Evolutionary conservation across 2,329 filamentous ascomycete species (phyloP).

Genomic region (Hypomyces rosellus): DNA sequence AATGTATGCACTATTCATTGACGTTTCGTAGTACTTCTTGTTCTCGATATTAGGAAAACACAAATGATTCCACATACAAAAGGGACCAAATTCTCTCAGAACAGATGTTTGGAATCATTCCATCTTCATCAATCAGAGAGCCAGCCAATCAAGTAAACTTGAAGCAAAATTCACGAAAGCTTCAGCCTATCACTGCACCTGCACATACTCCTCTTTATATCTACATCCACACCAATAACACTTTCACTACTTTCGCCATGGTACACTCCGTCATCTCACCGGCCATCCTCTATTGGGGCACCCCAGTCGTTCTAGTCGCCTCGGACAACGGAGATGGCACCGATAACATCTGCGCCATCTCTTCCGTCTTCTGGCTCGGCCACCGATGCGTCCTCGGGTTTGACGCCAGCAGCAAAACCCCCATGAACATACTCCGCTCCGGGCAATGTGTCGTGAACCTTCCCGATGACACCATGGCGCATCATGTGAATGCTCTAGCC

Average conservation of each 20-base stretch:
- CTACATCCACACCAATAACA: too few relatives aligned
- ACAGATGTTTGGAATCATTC: too few relatives aligned
- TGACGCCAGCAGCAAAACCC: slow-evolving; percentile 28
- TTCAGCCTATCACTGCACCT: too few relatives aligned
- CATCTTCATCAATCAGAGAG: too few relatives aligned
- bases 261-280: slow-evolving; percentile 25
- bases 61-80: too few relatives aligned
- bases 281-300: slow-evolving; percentile 36
- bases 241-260: not conserved
- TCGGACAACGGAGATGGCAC: slow-evolving; percentile 35
- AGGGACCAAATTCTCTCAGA: too few relatives aligned
- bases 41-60: too few relatives aligned
- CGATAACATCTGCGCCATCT: slow-evolving; percentile 36
- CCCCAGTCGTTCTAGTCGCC: slow-evolving; percentile 33
- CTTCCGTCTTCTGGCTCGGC: slow-evolving; percentile 39
- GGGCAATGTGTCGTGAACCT: slow-evolving; percentile 39
- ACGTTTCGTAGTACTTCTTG: too few relatives aligned
- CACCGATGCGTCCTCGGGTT: slow-evolving; percentile 38
- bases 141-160: too few relatives aligned
- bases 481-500: slow-evolving; percentile 32
- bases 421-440: slow-evolving; percentile 34
- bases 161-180: too few relatives aligned
- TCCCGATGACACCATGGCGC: slow-evolving; percentile 27
- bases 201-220: too few relatives aligned
- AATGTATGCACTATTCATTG: too few relatives aligned